Base-by-base conservation (phyloP, 2,329 filamentous ascomycete genomes). In the Fusarium anguioides region DNA sequence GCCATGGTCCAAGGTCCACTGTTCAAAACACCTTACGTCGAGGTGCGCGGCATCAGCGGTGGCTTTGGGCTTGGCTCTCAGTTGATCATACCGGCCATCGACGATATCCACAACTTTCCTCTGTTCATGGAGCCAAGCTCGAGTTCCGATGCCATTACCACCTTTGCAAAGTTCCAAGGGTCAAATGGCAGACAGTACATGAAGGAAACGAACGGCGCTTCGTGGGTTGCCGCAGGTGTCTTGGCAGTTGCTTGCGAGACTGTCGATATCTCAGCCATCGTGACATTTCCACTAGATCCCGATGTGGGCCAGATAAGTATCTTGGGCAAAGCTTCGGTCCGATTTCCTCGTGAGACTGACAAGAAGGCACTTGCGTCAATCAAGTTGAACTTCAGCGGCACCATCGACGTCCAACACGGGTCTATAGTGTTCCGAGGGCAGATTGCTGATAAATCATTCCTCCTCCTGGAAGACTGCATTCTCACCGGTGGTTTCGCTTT, bases 191-290 rank as follows among this genome's bases (percentile, higher is more conserved):
- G 4, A 7, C 6, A 46, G 20, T 33, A 46, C 27, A 46, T 46
- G 42, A 46, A 27, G 1, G 42, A 46, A 20, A 46, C 18, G 3
- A 46, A 46, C 18, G 27, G 42, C 2, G 42, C 42, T 17, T 21
- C 20, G 4, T 46, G 42, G 42, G 29, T 46, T 14, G 42, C 42
- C 0, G 42, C 42, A 11, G 42, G 42, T 14, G 27, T 46, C 9
- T 5, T 4, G 0, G 42, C 18, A 9, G 33, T 27, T 0, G 42
- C 42, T 2, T 46, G 42, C 11, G 42, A 46, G 4, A 14, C 17
- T 0, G 18, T 46, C 0, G 42, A 35, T 4, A 4, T 46, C 1
- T 3, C 0, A 3, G 42, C 42, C 17, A 10, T 46, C 20, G 1
- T 46, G 29, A 46, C 18, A 1, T 15, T 24, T 0, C 42, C 42